phyloP scores from a whole-genome alignment of 768 basidiomycete genomes.

The Xerocomellus chrysenteron region DNA sequence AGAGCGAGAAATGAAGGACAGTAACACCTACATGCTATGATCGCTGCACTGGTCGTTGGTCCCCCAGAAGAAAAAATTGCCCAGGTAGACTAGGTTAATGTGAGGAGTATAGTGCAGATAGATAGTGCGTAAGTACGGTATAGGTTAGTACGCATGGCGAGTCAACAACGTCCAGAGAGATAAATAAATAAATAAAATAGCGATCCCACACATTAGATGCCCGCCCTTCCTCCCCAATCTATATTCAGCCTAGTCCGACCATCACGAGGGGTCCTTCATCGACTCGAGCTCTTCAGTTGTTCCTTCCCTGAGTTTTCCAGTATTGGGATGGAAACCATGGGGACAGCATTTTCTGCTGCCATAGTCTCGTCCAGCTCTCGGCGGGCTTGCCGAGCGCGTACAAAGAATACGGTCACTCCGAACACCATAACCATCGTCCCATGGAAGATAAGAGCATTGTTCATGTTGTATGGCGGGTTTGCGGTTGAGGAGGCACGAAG shows the following conservation, averaged over 20 bases:
- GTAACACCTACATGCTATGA: background rate
- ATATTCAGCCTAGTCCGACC: background rate
- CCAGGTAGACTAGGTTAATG: background rate
- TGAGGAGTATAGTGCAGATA: background rate
- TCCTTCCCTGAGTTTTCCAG: background rate
- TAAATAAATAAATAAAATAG: background rate
- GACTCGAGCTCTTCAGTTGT: background rate
- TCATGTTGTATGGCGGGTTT: slow-evolving; percentile 75
- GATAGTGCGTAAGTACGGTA: background rate
- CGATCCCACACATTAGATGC: background rate
- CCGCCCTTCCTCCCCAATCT: background rate
- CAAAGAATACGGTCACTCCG: slow-evolving; percentile 44
- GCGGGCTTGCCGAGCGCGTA: slow-evolving; percentile 62
- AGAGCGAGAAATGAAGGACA: slow-evolving; percentile 10
- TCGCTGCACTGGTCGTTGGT: background rate
- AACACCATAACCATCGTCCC: slow-evolving; percentile 47
- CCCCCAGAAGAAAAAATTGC: background rate
- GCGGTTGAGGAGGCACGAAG: slow-evolving; percentile 61
- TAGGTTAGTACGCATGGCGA: background rate
- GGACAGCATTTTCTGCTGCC: slow-evolving; percentile 5
- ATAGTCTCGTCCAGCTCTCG: slow-evolving; percentile 62
- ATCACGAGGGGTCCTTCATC: background rate
- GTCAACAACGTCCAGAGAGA: background rate
- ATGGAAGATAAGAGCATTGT: slow-evolving; percentile 62
- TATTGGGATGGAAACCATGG: background rate